Conservation (phyloP, 495 filamentous ascomycete genomes). For the Neurospora pannonica region DNA sequence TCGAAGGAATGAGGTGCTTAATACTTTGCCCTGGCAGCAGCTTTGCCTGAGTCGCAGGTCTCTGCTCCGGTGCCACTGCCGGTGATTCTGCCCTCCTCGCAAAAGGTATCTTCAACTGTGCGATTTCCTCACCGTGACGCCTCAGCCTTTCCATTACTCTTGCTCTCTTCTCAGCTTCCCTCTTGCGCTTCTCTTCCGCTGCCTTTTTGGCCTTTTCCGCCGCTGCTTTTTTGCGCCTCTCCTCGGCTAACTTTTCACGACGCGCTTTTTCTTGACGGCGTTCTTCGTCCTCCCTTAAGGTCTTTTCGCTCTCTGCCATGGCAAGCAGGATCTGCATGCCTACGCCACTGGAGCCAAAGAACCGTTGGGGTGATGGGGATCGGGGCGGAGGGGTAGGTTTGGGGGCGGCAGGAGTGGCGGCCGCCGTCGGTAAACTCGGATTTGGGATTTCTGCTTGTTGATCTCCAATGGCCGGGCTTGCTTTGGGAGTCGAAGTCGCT, state of each 20-base stretch:
- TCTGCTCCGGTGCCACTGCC: background rate
- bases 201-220: background rate
- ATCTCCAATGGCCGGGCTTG: background rate
- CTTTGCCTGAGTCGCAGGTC: background rate
- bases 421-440: background rate
- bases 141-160: background rate
- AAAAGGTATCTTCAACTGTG: background rate
- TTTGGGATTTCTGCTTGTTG: background rate
- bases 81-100: background rate
- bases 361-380: conserved; percentile 1
- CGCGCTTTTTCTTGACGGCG: background rate
- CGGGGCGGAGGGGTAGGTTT: background rate
- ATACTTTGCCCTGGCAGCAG: background rate
- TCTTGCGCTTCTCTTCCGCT: background rate
- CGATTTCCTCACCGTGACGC: background rate
- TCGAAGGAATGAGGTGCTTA: background rate
- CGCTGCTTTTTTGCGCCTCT: background rate
- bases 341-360: conserved; percentile 9
- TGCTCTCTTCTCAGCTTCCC: background rate
- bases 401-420: background rate
- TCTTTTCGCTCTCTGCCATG: conserved; percentile 2
- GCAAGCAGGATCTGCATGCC: conserved; percentile 3
- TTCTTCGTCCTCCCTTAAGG: conserved; percentile 4
- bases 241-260: background rate
- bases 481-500: background rate